Base-by-base conservation (phyloP, 345 rosid species). In the Psidium guajava region DNA sequence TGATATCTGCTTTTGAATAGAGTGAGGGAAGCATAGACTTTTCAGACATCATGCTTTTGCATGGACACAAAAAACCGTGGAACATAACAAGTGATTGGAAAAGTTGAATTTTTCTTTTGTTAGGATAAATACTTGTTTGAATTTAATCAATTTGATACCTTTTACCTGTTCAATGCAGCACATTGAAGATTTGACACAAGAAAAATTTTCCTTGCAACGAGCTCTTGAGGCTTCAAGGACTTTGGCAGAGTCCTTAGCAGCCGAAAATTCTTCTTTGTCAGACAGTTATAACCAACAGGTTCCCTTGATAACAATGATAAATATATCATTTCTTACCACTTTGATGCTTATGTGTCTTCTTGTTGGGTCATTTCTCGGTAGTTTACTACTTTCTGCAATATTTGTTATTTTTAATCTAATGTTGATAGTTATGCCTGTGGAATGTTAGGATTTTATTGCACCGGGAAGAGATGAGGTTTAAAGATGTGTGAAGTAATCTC, bases 231-330 rank as follows among this genome's bases (percentile, higher is more conserved):
- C 98, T 87, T 96, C 99, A 75, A 95, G 93, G 86, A 86, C 93
- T 73, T 91, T 98, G 86, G 94, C 99, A 24, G 98, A 96, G 91
- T 96, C 99, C 58, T 91, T 98, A 90, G 99, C 99, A 85, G 87
- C 97, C 84, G 99, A 98, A 90, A 98, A 98, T 90, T 94, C 99
- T 77, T 96, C 98, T 9, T 85, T 98, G 91, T 94, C 99, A 28
- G 98, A 98, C 86, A 96, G 88, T 85, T 98, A 94, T 83, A 98
- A 98, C 86, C 99, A 94, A 82, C 99, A 98, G 99, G 99, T 96
- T 86, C 13, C 47, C 47, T 36, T 36, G 2, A 69, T 36, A 69
- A 13, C 47, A 69, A 44, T 69, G 80, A 69, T 69, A 18, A 36
- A 36, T 69, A 36, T 69, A 69, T 69, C 24, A 40, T 36, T 69